Conservation (phyloP, 805 yeast species). For the Scheffersomyces amazonensis region DNA sequence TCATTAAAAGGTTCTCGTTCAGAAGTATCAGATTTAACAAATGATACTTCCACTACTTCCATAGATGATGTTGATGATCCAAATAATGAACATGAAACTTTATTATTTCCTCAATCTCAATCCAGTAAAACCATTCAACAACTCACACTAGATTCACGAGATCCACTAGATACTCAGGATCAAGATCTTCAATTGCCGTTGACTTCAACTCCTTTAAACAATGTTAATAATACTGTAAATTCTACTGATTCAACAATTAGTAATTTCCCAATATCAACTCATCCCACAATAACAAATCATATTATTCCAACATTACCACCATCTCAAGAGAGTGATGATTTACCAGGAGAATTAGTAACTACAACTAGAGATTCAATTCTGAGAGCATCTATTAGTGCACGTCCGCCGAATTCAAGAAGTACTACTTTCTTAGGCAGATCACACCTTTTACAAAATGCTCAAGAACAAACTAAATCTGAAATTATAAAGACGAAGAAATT, state of each 20-base stretch:
- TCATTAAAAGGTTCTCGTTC: conserved; percentile 23
- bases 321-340: neutral
- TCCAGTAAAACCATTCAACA: conserved; percentile 1
- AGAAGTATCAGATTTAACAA: conserved; percentile 19
- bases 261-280: neutral
- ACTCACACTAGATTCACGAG: neutral
- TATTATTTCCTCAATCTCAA: neutral
- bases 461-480: conserved; percentile 1
- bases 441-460: neutral
- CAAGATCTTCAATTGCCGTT: neutral
- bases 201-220: neutral
- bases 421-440: neutral
- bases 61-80: conserved; percentile 12
- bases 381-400: neutral
- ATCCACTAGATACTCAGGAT: no score
- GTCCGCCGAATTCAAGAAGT: neutral
- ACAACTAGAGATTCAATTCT: neutral
- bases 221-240: neutral
- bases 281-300: neutral
- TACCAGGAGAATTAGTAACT: neutral
- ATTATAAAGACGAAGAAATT: neutral
- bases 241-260: neutral
- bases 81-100: neutral
- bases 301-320: neutral
- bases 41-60: conserved; percentile 25